Percentiles rank a stretch among this genome's conserved stretches.
phyloP scores from a whole-genome alignment of 148 eudicot species.

The Mesembryanthemum crystallinum region DNA sequence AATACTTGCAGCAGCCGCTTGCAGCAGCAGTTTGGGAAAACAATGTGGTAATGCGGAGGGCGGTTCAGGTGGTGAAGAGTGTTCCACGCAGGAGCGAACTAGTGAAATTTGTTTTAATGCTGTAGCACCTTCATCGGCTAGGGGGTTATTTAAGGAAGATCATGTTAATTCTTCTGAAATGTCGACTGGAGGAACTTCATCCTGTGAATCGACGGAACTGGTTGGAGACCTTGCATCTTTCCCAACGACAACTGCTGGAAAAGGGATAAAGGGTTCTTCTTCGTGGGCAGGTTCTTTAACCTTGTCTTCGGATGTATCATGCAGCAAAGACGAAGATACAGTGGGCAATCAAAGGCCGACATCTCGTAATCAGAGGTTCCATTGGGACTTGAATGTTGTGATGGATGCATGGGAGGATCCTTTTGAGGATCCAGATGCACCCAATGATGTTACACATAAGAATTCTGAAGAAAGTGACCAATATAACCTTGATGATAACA shows the following conservation, averaged over 20 bases:
- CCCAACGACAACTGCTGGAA: slow-evolving; percentile 18
- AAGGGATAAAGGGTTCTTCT: slow-evolving; percentile 19
- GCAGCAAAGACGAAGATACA: slow-evolving; percentile 26
- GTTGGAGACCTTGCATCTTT: slow-evolving; percentile 28
- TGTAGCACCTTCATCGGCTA: slow-evolving; percentile 17
- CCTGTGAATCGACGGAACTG: slow-evolving; percentile 31
- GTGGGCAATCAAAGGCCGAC: slow-evolving; percentile 22
- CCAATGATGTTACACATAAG: slow-evolving; percentile 17
- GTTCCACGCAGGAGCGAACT: slow-evolving; percentile 15
- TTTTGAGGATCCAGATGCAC: slow-evolving; percentile 25
- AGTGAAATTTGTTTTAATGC: slow-evolving; percentile 15
- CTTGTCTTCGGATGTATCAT: slow-evolving; percentile 24
- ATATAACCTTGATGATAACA: neutral
- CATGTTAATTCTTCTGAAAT: slow-evolving; percentile 23
- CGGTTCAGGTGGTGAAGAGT: slow-evolving; percentile 29
- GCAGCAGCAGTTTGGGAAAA: slow-evolving; percentile 46
- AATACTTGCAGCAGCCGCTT: slow-evolving; percentile 86
- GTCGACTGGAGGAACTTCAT: slow-evolving; percentile 32
- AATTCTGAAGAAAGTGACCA: slow-evolving; percentile 10
- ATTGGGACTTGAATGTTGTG: slow-evolving; percentile 81
- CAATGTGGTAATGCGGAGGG: slow-evolving; percentile 32
- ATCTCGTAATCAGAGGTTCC: slow-evolving; percentile 44
- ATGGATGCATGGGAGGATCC: slow-evolving; percentile 86
- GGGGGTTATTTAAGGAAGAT: slow-evolving; percentile 29
- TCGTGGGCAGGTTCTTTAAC: slow-evolving; percentile 19